Evolutionary conservation across 352 stramenopile genomes (phyloP).

Genomic region (Globisporangium paddicum): DNA sequence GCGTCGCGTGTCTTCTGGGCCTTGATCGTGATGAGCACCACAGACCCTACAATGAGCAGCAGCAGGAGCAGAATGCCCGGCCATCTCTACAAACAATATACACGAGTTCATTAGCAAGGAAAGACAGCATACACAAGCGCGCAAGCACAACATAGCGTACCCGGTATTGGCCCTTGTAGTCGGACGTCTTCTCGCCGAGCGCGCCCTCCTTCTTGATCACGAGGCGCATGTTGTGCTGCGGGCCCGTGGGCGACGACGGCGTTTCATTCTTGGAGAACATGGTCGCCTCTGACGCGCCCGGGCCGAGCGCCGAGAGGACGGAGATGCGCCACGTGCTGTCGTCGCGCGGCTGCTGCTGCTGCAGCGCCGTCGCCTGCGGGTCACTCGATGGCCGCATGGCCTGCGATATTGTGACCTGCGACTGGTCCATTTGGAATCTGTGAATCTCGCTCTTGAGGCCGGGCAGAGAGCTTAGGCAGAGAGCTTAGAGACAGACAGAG

Average conservation of each 20-base stretch:
- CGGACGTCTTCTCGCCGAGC: neutral
- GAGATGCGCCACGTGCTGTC: conserved; percentile 16
- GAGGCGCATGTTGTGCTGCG: conserved; percentile 9
- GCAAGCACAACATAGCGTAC: conserved; percentile 7
- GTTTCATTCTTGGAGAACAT: conserved; percentile 12
- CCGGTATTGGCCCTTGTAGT: conserved; percentile 15
- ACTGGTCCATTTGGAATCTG: conserved; percentile 6
- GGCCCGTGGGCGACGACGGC: conserved; percentile 4
- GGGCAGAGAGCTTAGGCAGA: neutral
- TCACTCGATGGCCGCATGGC: neutral
- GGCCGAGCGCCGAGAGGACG: conserved; percentile 7
- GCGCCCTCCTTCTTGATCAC: conserved; percentile 10
- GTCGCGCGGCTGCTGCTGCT: conserved; percentile 10
- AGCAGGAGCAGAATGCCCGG: conserved; percentile 27
- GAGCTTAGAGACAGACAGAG: neutral
- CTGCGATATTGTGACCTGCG: conserved; percentile 12
- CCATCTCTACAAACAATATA: conserved; percentile 17
- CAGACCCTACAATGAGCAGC: conserved; percentile 15
- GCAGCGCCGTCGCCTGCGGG: neutral
- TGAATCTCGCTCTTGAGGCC: neutral
- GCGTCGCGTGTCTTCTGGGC: conserved; percentile 7
- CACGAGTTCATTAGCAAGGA: neutral
- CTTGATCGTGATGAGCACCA: conserved; percentile 15
- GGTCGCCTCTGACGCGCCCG: conserved; percentile 7
- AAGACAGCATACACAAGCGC: neutral